Base-by-base conservation (phyloP, 2,329 filamentous ascomycete species). In the Aspergillus vadensis region DNA sequence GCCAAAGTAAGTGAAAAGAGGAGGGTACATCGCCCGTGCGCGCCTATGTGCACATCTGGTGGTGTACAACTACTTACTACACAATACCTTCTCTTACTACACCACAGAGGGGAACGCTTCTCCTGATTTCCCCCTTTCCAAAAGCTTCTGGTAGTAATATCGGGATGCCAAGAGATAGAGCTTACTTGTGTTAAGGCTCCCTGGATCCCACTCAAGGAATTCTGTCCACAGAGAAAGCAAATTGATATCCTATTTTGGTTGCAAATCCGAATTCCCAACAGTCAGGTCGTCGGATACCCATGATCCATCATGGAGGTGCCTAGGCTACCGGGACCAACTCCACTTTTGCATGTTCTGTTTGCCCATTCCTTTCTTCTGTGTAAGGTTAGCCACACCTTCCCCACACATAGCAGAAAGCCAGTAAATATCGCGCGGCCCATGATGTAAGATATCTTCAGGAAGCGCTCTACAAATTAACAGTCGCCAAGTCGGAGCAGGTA, bases 321-420 rank as follows among this genome's bases (percentile, higher is more conserved):
- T 50, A 50, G 47, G 25, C 47, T 17, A 30, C 23, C 47, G 25
- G 25, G 25, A 17, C 23, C 14, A 50, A 19, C 47, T 27, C 47
- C 47, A 50, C 47, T 50, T 50, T 30, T 36, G 2, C 47, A 50
- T 50, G 25, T 50, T 50, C 25, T 19, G 47, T 50, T 50, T 30
- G 47, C 47, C 32, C 47, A 50, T 30, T 50, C n/a, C 47, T 32
- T 36, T 36, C 32, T 36, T 36, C 32, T 36, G 32, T 36, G 32
- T 50, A 50, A 50, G 47, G 47, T 50, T 50, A 50, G 47, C 47
- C 47, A 50, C 25, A 50, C 47, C 25, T 50, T 27, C 47, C 47
- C 47, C 47, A 50, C 47, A 50, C 25, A 17, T 50, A 27, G 47
- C 8, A 50, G 30, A 14, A 36, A 50, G 47, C 25, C 15, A 32